Evolutionary conservation across 148 eudicot species (phyloP).

Genomic region (Rhododendron williamsianum): DNA sequence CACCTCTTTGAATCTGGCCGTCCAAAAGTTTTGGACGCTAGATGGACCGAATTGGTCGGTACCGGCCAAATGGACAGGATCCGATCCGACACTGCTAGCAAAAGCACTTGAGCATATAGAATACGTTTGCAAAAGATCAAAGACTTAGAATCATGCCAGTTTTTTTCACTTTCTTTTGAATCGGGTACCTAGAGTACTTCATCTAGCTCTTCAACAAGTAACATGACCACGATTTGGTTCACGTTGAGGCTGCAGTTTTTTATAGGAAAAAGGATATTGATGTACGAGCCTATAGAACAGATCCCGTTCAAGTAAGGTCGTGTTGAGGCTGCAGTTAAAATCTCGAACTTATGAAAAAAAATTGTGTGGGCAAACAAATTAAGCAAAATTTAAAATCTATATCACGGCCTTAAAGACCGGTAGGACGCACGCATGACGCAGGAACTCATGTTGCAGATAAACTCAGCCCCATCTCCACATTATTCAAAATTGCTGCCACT

Average conservation of each 20-base stretch:
- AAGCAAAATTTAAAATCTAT: not conserved
- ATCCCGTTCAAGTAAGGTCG: no score
- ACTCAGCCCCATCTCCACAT: conserved; percentile 36
- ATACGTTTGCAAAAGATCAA: not conserved
- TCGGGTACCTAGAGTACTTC: not conserved
- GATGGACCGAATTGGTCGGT: no score
- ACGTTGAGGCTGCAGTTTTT: not conserved
- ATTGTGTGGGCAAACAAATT: not conserved
- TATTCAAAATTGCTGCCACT: conserved; percentile 58
- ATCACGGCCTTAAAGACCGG: not conserved
- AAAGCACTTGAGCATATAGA: not conserved
- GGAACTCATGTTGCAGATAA: not conserved
- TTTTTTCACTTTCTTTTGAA: not conserved
- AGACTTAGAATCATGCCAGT: not conserved
- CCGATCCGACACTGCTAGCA: not conserved
- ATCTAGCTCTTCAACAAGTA: not conserved
- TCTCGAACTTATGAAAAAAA: not conserved
- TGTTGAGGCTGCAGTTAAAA: not conserved
- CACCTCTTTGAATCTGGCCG: no score
- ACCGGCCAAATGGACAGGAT: no score
- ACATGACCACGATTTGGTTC: not conserved
- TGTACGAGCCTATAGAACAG: no score
- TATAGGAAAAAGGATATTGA: no score
- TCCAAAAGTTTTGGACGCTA: no score
- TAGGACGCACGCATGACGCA: not conserved